Base-by-base conservation (phyloP, 2,329 filamentous ascomycete species). In the Cucurbitaria berberidis region DNA sequence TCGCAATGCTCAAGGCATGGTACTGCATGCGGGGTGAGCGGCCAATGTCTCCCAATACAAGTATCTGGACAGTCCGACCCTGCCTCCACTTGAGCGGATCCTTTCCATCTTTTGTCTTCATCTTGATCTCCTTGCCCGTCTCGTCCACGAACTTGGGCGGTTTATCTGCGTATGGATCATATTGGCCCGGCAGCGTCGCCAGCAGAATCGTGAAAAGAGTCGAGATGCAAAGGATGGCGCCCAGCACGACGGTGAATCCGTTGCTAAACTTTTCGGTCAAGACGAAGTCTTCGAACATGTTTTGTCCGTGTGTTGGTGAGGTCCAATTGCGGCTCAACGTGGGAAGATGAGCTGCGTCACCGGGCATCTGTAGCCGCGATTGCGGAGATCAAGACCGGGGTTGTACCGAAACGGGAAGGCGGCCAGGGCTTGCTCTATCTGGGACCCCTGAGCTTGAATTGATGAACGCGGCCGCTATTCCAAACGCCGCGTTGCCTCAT, bases 21-120 rank as follows among this genome's bases (percentile, higher is more conserved):
- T 99, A 98, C 72, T 98, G 93, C 93, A 99, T 99, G 51, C 95
- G 91, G 44, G 95, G 95, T 72, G 93, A 98, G 40, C 93, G 86
- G 34, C 95, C 95, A 73, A 99, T 93, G 70, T 99, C 95, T 39
- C 95, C 95, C 24, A 99, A 84, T 16, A 99, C 95, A 15, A 99
- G 82, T 46, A 99, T 86, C 75, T 96, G 91, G 38, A 93, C 83
- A 0, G 81, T 83, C 30, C 79, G 76, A 52, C 81, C 76, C 32
- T 67, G 62, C 44, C 70, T 73, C 46, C 57, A 68, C 24, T 48
- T 39, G 18, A 52, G n/a, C 3, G 60, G 56, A 13, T 64, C 54
- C 38, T 62, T 66, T 13, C 60, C 66, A 49, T 70, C 61, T 45
- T 41, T 62, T 27, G 49, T 56, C 30, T 56, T 63, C 45, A 53